A percentile compares a stretch with the other conserved stretches of the same genome.
Conservation (phyloP, 140 eudicot genomes). For the Cichorium intybus region DNA sequence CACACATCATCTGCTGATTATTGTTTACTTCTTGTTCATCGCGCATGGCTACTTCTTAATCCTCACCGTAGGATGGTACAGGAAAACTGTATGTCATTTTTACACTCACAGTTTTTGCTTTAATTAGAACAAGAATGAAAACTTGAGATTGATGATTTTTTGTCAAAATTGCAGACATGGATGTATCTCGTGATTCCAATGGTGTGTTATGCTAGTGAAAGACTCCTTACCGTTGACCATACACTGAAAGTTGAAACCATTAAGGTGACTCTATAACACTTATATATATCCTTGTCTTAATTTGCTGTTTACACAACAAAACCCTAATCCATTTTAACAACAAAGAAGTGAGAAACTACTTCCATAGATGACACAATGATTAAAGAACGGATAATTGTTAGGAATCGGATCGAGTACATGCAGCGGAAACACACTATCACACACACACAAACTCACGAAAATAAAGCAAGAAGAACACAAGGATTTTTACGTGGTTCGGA, state of each 20-base stretch:
- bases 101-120: slow-evolving; percentile 5
- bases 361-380: too few species aligned
- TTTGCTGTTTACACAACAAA: not conserved
- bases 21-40: slow-evolving; percentile 69
- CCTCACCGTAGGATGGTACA: slow-evolving; percentile 58
- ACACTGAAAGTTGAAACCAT: slow-evolving; percentile 45
- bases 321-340: not conserved
- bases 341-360: too few species aligned
- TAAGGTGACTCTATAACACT: slow-evolving; percentile 46
- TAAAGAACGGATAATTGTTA: too few species aligned
- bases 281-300: not conserved
- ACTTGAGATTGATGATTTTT: slow-evolving; percentile 8
- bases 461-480: too few species aligned
- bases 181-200: slow-evolving; percentile 73
- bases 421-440: too few species aligned
- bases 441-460: too few species aligned
- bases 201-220: slow-evolving; percentile 56
- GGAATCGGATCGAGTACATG: too few species aligned
- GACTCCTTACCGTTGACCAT: slow-evolving; percentile 63
- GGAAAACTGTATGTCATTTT: slow-evolving; percentile 65
- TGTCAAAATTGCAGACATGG: slow-evolving; percentile 72
- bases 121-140: not conserved
- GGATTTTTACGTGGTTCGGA: too few species aligned
- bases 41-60: slow-evolving; percentile 74
- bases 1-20: slow-evolving; percentile 78